These are phyloP conservation scores for Sphaerulina musiva DNA, from an alignment of 2,329 filamentous ascomycete genomes.

Conservation along the genomic window DNA sequence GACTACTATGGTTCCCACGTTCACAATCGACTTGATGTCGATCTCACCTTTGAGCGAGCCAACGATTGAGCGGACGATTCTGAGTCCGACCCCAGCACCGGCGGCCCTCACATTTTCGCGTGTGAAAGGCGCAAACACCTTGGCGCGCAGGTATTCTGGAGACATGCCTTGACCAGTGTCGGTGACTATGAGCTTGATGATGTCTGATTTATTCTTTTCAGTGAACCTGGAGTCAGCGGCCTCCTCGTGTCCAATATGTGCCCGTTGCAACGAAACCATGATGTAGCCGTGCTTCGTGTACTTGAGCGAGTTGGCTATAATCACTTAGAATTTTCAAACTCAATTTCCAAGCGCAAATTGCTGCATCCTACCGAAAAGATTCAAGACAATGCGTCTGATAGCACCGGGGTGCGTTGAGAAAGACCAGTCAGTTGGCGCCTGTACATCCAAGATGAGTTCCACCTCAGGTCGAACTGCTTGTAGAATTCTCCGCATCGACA, in stretches of 20 bases:
- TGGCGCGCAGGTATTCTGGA: conserved; percentile 54
- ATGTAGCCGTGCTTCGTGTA: conserved; percentile 41
- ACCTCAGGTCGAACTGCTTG: conserved; percentile 19
- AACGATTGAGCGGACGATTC: conserved; percentile 56
- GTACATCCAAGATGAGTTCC: conserved; percentile 38
- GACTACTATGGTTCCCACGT: conserved; percentile 22
- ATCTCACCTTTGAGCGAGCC: conserved; percentile 55
- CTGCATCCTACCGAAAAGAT: conserved; percentile 35
- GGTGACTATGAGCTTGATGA: conserved; percentile 37
- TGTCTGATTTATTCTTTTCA: conserved; percentile 14
- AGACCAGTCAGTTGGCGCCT: conserved; percentile 18
- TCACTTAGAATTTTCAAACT: conserved; percentile 12
- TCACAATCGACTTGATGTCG: conserved; percentile 39
- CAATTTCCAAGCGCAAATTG: conserved; percentile 41
- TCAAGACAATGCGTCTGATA: conserved; percentile 42
- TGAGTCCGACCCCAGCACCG: conserved; percentile 60
- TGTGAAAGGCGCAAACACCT: conserved; percentile 57
- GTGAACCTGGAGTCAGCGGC: conserved; percentile 4
- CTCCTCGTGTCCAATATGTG: neutral
- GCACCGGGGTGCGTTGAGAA: conserved; percentile 33
- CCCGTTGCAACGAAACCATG: conserved; percentile 23
- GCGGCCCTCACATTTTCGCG: conserved; percentile 57
- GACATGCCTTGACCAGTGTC: conserved; percentile 64
- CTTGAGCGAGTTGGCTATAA: conserved; percentile 40
- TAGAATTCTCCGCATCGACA: conserved; percentile 13